Conservation (phyloP, 129 eudicot species). For the Solidago caesia region DNA sequence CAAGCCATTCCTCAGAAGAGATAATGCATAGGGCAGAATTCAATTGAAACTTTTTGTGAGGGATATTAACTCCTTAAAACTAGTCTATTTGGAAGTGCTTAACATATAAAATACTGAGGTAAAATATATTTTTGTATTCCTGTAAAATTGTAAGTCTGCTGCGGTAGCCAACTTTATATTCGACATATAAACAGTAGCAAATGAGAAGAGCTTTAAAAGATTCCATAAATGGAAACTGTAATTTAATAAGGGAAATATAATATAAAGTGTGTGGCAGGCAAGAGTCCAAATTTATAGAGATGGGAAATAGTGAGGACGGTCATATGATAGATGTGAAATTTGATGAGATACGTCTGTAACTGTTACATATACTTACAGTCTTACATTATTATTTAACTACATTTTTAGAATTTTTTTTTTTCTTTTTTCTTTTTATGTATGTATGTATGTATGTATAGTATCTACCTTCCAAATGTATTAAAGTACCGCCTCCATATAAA, state of each 20-base stretch:
- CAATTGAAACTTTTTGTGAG: too few species aligned
- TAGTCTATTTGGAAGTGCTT: too few species aligned
- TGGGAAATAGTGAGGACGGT: background rate
- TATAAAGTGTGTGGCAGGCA: conserved; percentile 14
- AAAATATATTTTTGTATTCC: too few species aligned
- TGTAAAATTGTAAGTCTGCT: too few species aligned
- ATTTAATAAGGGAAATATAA: background rate
- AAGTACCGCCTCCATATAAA: too few species aligned
- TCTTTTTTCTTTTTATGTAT: too few species aligned
- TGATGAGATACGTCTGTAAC: conserved; percentile 4
- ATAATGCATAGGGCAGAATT: too few species aligned
- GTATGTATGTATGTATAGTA: background rate
- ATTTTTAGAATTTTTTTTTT: too few species aligned
- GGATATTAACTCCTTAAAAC: too few species aligned
- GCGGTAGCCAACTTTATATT: background rate
- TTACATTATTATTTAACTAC: too few species aligned
- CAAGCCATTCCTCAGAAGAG: too few species aligned
- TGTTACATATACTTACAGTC: background rate
- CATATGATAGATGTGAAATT: conserved; percentile 17
- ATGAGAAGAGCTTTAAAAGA: background rate
- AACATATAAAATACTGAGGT: too few species aligned
- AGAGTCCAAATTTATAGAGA: conserved; percentile 3
- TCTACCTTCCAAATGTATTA: background rate
- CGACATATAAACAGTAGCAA: background rate
- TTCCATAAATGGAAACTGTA: conserved; percentile 20